These are phyloP conservation scores for Venturia aucupariae DNA, from an alignment of 2,329 filamentous ascomycete species.

Conservation along the genomic window DNA sequence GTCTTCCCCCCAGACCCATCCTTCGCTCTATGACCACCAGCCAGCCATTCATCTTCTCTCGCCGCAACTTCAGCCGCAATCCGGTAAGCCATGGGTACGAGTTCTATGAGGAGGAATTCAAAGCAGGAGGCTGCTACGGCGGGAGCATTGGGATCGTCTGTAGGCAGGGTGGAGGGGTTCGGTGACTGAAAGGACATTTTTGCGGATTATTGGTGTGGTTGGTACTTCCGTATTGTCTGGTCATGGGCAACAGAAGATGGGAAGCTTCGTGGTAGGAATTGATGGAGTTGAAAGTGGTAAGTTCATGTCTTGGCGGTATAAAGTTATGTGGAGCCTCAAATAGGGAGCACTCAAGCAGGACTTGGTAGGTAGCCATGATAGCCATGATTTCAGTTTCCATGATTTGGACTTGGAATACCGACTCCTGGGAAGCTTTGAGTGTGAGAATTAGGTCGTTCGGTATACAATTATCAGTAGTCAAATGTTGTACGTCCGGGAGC, in stretches of 20 bases:
- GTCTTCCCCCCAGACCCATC: not conserved
- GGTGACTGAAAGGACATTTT: conserved; percentile 5
- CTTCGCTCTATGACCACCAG: conserved; percentile 1
- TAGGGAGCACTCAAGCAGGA: no score
- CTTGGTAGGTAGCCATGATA: no score
- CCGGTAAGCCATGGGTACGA: conserved; percentile 88
- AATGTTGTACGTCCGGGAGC: no score
- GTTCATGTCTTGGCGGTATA: not conserved
- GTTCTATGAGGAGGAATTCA: conserved; percentile 91
- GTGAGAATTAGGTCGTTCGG: no score
- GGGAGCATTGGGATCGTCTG: conserved; percentile 57
- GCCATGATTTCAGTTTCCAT: no score
- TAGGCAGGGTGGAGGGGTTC: not conserved
- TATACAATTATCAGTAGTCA: no score
- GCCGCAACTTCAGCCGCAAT: conserved; percentile 64
- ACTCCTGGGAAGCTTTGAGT: no score
- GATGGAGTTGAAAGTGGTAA: not conserved
- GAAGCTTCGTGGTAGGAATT: not conserved
- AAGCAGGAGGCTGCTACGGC: conserved; percentile 79
- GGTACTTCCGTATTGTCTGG: not conserved
- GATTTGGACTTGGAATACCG: no score
- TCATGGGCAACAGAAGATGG: not conserved
- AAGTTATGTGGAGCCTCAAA: not conserved
- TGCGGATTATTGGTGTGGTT: no score
- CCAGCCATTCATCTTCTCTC: conserved; percentile 31